These are phyloP conservation scores for Plectosphaerella sp. DNA, from an alignment of 2,329 filamentous ascomycete genomes.

Conservation along the genomic window DNA sequence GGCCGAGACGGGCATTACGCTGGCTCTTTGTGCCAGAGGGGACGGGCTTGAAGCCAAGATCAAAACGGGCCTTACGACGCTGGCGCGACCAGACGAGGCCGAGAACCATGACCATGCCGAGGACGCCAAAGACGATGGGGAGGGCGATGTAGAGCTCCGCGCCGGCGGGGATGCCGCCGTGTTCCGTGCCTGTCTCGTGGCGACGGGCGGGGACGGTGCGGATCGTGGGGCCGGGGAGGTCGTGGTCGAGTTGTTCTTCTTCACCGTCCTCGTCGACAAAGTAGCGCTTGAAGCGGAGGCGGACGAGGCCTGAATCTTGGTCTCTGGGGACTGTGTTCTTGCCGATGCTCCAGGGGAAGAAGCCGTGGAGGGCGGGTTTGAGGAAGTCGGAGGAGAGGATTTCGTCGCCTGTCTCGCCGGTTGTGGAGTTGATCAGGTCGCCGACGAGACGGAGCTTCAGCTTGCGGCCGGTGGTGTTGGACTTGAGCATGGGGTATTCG, in stretches of 20 bases:
- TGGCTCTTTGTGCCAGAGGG: background rate
- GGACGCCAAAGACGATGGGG: conserved; percentile 43
- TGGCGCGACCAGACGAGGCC: conserved; percentile 41
- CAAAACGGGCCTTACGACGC: background rate
- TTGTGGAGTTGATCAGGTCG: conserved; percentile 34
- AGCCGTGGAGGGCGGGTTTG: conserved; percentile 20
- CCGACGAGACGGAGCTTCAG: conserved; percentile 24
- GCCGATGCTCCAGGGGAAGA: conserved; percentile 21
- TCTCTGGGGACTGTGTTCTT: conserved; percentile 17
- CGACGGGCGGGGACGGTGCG: conserved; percentile 23
- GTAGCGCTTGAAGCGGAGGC: conserved; percentile 21
- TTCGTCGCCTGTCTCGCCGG: conserved; percentile 13
- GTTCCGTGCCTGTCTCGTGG: conserved; percentile 16
- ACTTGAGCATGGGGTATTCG: conserved; percentile 37
- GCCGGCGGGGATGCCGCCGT: conserved; percentile 22
- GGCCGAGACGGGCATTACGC: background rate
- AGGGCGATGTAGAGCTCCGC: conserved; percentile 48
- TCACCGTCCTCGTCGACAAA: conserved; percentile 30
- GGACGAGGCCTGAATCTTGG: conserved; percentile 21
- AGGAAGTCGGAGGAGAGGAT: conserved; percentile 6
- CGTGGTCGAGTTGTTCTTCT: conserved; percentile 21
- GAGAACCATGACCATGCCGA: conserved; percentile 45
- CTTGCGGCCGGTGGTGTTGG: conserved; percentile 25
- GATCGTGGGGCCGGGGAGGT: conserved; percentile 35
- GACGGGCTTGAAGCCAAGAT: background rate